These are phyloP conservation scores for Lipomyces yamanashiensis DNA, from an alignment of 805 yeast species.

Conservation along the genomic window DNA sequence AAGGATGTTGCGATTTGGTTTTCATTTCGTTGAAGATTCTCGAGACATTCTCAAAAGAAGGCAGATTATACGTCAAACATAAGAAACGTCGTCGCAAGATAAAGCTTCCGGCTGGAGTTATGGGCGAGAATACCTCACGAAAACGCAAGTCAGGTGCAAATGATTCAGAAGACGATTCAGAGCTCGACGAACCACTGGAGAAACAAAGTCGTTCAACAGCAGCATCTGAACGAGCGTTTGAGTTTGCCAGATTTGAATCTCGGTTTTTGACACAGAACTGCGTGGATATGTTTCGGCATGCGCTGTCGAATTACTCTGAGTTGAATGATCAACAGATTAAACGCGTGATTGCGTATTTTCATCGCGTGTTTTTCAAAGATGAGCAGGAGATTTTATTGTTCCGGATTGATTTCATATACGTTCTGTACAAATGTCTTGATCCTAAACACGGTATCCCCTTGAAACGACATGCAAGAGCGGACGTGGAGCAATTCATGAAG, in stretches of 20 bases:
- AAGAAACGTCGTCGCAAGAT: slow-evolving; percentile 41
- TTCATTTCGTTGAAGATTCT: slow-evolving; percentile 69
- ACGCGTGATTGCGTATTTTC: slow-evolving; percentile 69
- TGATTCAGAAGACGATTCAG: slow-evolving; percentile 45
- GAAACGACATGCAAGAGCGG: slow-evolving; percentile 53
- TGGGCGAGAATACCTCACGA: background rate
- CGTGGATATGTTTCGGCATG: slow-evolving; percentile 67
- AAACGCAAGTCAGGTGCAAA: slow-evolving; percentile 36
- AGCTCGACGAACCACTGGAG: slow-evolving; percentile 43
- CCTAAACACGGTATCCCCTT: slow-evolving; percentile 55
- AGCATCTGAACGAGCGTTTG: slow-evolving; percentile 53
- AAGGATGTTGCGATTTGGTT: slow-evolving; percentile 65
- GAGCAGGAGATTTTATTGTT: slow-evolving; percentile 62
- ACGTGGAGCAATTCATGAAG: slow-evolving; percentile 65
- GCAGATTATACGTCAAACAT: slow-evolving; percentile 56
- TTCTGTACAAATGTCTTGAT: slow-evolving; percentile 58
- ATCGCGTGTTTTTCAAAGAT: slow-evolving; percentile 66
- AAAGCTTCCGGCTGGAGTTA: background rate
- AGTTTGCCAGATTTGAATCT: slow-evolving; percentile 50
- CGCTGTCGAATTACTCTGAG: slow-evolving; percentile 65
- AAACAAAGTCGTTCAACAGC: slow-evolving; percentile 37
- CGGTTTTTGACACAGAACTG: slow-evolving; percentile 62
- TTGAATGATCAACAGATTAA: slow-evolving; percentile 63
- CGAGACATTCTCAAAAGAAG: slow-evolving; percentile 65
- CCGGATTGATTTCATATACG: slow-evolving; percentile 73